A percentile compares a stretch with the other conserved stretches of the same genome.
These are phyloP conservation scores for Solanum appendiculatum DNA, from an alignment of 257 asterid genomes.

Conservation along the genomic window DNA sequence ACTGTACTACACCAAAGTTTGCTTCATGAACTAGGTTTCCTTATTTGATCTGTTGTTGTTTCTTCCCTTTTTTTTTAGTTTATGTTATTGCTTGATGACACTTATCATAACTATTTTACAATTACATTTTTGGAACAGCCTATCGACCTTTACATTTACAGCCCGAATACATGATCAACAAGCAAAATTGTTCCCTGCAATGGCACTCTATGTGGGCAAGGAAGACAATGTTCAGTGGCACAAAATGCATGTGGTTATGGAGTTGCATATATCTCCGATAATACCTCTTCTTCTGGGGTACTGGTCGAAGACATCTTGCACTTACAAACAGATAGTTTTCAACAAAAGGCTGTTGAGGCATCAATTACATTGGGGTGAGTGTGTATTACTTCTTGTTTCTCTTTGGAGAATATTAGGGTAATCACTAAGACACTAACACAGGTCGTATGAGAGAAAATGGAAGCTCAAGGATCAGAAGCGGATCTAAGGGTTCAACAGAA, in stretches of 20 bases:
- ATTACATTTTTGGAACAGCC: conserved; percentile 28
- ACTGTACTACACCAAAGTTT: neutral
- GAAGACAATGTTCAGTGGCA: conserved; percentile 34
- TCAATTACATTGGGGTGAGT: conserved; percentile 81
- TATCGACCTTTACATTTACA: conserved; percentile 56
- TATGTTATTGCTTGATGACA: neutral
- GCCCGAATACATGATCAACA: conserved; percentile 56
- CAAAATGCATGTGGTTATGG: conserved; percentile 70
- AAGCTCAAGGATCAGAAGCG: neutral
- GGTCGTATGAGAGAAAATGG: neutral
- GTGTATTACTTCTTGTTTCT: neutral
- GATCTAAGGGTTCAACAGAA: neutral
- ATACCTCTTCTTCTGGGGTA: conserved; percentile 79
- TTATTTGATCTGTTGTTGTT: neutral
- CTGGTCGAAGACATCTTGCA: conserved; percentile 77
- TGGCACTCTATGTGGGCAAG: conserved; percentile 49
- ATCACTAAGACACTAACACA: neutral
- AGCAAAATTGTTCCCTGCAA: conserved; percentile 61
- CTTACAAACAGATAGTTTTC: conserved; percentile 41
- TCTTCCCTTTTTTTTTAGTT: neutral
- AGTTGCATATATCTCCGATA: conserved; percentile 63
- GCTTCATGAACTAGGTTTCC: neutral
- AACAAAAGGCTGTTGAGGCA: conserved; percentile 32
- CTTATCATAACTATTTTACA: neutral
- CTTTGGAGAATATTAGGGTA: neutral